Conservation (phyloP, 208 protist genomes). For the Trypanosoma platydactyli region DNA sequence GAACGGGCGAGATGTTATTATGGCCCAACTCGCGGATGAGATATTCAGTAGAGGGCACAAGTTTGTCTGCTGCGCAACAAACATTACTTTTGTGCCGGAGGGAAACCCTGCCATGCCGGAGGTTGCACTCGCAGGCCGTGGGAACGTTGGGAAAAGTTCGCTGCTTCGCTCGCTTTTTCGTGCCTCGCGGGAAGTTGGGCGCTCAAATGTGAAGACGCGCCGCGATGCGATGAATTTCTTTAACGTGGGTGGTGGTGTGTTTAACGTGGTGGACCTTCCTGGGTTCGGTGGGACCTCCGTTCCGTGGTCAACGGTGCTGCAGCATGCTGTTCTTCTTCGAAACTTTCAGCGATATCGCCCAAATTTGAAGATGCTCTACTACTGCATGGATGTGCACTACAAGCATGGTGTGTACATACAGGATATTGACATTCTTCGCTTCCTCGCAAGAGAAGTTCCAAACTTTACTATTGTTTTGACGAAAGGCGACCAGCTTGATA, state of each 20-base stretch:
- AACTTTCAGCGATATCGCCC: slow-evolving; percentile 82
- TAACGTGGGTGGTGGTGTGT: slow-evolving; percentile 75
- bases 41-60: slow-evolving; percentile 83
- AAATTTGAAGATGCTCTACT: slow-evolving; percentile 90
- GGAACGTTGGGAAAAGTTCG: slow-evolving; percentile 70
- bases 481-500: slow-evolving; percentile 79
- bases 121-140: slow-evolving; percentile 72
- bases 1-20: slow-evolving; percentile 70
- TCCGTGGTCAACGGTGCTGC: slow-evolving; percentile 78
- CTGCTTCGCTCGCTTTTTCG: slow-evolving; percentile 84
- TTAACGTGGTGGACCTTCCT: slow-evolving; percentile 83
- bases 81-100: slow-evolving; percentile 79
- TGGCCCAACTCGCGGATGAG: slow-evolving; percentile 78
- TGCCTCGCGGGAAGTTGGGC: slow-evolving; percentile 55
- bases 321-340: slow-evolving; percentile 80
- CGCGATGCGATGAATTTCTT: slow-evolving; percentile 90
- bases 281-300: slow-evolving; percentile 84
- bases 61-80: slow-evolving; percentile 73
- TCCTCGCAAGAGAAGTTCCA: slow-evolving; percentile 78
- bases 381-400: slow-evolving; percentile 91
- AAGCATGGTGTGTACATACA: slow-evolving; percentile 83
- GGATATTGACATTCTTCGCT: slow-evolving; percentile 85
- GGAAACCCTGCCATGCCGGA: slow-evolving; percentile 84
- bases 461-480: slow-evolving; percentile 91
- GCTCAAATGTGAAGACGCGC: slow-evolving; percentile 70